Percentiles rank a stretch among this genome's conserved stretches.
Evolutionary conservation across 2,329 filamentous ascomycete species (phyloP).

Genomic region (Juglanconis juglandina): DNA sequence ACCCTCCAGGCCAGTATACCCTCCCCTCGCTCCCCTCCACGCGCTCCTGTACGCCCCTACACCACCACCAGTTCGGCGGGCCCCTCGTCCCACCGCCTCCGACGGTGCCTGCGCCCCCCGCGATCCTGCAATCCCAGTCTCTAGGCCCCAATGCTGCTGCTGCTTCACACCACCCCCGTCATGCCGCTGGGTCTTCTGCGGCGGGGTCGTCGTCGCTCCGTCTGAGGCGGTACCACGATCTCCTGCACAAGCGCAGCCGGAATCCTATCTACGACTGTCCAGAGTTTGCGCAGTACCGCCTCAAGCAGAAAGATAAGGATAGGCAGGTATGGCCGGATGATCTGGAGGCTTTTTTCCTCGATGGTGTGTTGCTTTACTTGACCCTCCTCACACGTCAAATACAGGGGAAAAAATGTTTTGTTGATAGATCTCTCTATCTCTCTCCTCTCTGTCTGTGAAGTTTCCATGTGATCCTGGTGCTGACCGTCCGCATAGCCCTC

Average conservation of each 20-base stretch:
- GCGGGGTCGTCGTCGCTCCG: constrained; percentile 20
- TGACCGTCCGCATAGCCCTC: constrained; percentile 44
- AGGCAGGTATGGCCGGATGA: constrained; percentile 60
- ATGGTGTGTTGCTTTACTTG: constrained; percentile 44
- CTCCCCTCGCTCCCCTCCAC: constrained; percentile 11
- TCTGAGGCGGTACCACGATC: constrained; percentile 29
- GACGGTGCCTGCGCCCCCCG: constrained; percentile 31
- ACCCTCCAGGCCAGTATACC: constrained; percentile 13
- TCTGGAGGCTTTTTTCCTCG: constrained; percentile 64
- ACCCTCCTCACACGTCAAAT: not conserved
- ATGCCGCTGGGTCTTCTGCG: not conserved
- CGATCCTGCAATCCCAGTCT: not conserved
- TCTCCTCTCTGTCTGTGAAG: not conserved
- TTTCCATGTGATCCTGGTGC: not conserved
- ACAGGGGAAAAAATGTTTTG: not conserved
- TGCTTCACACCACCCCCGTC: constrained; percentile 28
- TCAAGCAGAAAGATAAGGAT: constrained; percentile 62
- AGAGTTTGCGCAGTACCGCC: constrained; percentile 63
- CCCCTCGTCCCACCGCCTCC: constrained; percentile 37
- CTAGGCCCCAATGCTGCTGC: no score
- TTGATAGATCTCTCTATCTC: not conserved
- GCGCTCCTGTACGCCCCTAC: constrained; percentile 13
- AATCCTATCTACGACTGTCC: constrained; percentile 62
- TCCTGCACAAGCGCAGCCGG: constrained; percentile 30
- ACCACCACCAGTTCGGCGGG: not conserved